Conservation (phyloP, 768 basidiomycete species). For the Rhodotorula sphaerocarpa region DNA sequence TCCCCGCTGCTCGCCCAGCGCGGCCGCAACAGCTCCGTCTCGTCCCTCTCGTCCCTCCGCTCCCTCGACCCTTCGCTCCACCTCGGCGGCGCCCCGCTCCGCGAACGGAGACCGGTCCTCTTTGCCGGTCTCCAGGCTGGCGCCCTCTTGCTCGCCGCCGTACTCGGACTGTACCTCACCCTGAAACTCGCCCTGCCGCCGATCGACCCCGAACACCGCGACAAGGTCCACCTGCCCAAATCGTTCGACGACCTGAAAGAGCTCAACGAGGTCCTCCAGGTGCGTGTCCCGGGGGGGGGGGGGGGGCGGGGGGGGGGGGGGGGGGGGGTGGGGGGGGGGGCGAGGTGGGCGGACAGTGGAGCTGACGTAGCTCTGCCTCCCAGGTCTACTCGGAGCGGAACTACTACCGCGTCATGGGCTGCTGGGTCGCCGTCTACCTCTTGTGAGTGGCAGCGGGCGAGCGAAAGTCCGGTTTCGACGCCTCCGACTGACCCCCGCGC, state of each 20-base stretch:
- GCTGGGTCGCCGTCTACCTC: conserved; percentile 80
- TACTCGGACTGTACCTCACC: conserved; percentile 61
- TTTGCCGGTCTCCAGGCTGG: conserved; percentile 78
- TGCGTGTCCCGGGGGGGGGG: not conserved
- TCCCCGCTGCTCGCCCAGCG: conserved; percentile 2
- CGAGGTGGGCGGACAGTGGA: too few relatives aligned
- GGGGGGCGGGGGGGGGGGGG: too few relatives aligned
- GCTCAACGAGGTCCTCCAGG: conserved; percentile 69
- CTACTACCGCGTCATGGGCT: conserved; percentile 72
- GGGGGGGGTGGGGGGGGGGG: too few relatives aligned
- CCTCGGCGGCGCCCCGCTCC: conserved; percentile 20
- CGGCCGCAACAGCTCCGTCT: conserved; percentile 15
- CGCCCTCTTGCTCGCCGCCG: conserved; percentile 62
- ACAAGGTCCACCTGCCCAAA: conserved; percentile 69
- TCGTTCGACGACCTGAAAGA: conserved; percentile 78
- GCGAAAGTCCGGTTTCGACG: too few relatives aligned
- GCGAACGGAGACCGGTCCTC: conserved; percentile 52
- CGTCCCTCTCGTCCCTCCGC: conserved; percentile 15
- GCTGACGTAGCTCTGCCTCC: too few relatives aligned
- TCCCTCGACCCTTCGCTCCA: conserved; percentile 20
- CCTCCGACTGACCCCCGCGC: not conserved
- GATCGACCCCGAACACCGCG: conserved; percentile 60
- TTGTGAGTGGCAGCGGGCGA: conserved; percentile 63
- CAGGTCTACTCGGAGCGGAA: conserved; percentile 79
- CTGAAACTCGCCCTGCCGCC: conserved; percentile 55